phyloP scores from a whole-genome alignment of 2,329 filamentous ascomycete genomes.

The Cordyceps sp. region DNA sequence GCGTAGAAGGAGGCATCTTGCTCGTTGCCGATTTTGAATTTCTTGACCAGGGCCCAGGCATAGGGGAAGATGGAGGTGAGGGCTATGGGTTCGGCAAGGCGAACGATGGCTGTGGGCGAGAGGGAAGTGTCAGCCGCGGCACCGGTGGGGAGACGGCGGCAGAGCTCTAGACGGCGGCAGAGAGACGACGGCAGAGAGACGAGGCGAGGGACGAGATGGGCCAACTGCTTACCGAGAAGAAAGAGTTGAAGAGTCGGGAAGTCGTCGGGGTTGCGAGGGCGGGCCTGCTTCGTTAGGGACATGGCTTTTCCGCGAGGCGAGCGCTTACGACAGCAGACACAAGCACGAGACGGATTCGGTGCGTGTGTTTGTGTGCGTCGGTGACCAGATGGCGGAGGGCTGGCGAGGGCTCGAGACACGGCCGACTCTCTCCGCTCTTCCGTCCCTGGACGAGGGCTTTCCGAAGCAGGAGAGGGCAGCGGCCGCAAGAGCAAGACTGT shows the following conservation, averaged over 20 bases:
- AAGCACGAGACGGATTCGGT: constrained; percentile 10
- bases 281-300: constrained; percentile 32
- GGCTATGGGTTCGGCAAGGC: constrained; percentile 81
- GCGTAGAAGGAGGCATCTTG: constrained; percentile 76
- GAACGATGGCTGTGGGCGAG: constrained; percentile 56
- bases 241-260: constrained; percentile 76
- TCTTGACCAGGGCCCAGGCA: constrained; percentile 68
- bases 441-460: no score
- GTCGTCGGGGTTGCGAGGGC: constrained; percentile 45
- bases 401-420: no score
- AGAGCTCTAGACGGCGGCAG: no score
- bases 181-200: neutral
- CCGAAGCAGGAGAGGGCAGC: no score
- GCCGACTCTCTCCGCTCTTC: no score
- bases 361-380: constrained; percentile 9
- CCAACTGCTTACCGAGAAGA: constrained; percentile 53
- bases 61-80: constrained; percentile 90
- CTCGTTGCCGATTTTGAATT: constrained; percentile 54
- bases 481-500: no score
- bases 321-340: constrained; percentile 27
- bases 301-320: constrained; percentile 26
- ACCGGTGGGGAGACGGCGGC: no score
- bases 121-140: constrained; percentile 5
- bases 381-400: no score
- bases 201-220: neutral